These are phyloP conservation scores for Phytophthora ohioensis DNA, from an alignment of 352 stramenopile genomes.

Conservation along the genomic window DNA sequence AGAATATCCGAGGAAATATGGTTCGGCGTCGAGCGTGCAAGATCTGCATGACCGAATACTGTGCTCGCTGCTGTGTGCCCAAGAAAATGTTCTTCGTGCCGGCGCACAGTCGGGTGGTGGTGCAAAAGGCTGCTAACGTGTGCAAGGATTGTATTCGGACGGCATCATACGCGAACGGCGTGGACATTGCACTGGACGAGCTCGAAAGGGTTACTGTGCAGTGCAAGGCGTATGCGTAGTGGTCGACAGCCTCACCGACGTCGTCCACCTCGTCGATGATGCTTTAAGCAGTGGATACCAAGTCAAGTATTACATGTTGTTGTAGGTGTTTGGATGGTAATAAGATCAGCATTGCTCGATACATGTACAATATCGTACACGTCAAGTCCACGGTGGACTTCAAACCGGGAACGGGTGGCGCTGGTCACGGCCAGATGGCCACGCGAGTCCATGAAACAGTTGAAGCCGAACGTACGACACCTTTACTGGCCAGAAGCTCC, in stretches of 20 bases:
- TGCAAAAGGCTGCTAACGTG: constrained; percentile 31
- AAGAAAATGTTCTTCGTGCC: constrained; percentile 48
- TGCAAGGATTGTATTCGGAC: constrained; percentile 38
- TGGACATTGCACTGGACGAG: constrained; percentile 38
- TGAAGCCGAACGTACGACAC: constrained; percentile 3
- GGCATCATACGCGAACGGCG: constrained; percentile 24
- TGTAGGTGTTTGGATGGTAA: constrained; percentile 19
- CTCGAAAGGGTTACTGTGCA: constrained; percentile 18
- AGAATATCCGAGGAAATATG: constrained; percentile 30
- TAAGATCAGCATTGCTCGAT: constrained; percentile 22
- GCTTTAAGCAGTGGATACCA: constrained; percentile 22
- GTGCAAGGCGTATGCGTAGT: constrained; percentile 30
- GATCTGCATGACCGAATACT: constrained; percentile 36
- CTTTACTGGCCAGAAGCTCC: constrained; percentile 13
- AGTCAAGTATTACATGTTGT: background rate
- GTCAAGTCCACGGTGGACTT: constrained; percentile 26
- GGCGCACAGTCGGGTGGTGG: constrained; percentile 21
- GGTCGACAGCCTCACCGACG: constrained; percentile 23
- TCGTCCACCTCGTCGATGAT: constrained; percentile 34
- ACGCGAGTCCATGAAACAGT: background rate
- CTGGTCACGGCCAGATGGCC: background rate
- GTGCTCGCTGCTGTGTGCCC: constrained; percentile 37
- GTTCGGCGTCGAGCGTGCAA: constrained; percentile 38
- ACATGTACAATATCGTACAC: background rate
- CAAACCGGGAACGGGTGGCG: background rate